These are phyloP conservation scores for Paratinospora sagittata DNA, from an alignment of 164 flowering plant genomes.

Conservation along the genomic window DNA sequence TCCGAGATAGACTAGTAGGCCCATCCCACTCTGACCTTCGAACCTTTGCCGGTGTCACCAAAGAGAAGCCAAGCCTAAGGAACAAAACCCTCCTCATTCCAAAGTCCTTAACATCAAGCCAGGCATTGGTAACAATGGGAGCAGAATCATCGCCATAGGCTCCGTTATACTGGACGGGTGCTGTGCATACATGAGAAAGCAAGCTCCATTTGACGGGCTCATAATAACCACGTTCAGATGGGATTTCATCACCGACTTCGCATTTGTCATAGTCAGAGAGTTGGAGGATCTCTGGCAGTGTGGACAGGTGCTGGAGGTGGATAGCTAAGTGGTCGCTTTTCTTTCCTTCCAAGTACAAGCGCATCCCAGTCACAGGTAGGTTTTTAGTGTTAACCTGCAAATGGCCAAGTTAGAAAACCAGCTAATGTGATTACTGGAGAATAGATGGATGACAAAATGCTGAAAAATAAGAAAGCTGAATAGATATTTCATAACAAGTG, in stretches of 20 bases:
- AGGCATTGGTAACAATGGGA: constrained; percentile 73
- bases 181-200: constrained; percentile 81
- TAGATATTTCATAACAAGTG: neutral
- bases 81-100: constrained; percentile 81
- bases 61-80: constrained; percentile 79
- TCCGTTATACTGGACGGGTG: constrained; percentile 57
- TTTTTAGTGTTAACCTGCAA: constrained; percentile 68
- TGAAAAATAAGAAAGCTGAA: neutral
- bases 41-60: constrained; percentile 52
- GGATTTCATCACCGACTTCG: constrained; percentile 31
- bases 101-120: constrained; percentile 65
- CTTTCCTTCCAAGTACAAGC: constrained; percentile 80
- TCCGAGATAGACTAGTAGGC: constrained; percentile 36
- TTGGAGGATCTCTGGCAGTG: constrained; percentile 51
- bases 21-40: constrained; percentile 86
- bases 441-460: neutral
- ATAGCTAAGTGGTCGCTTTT: constrained; percentile 67
- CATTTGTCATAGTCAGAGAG: constrained; percentile 45
- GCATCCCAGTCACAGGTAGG: constrained; percentile 84
- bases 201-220: constrained; percentile 82
- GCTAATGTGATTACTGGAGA: neutral
- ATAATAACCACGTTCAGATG: constrained; percentile 45
- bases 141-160: constrained; percentile 56
- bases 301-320: constrained; percentile 84
- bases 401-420: constrained; percentile 6